Evolutionary conservation across 352 stramenopile species (phyloP), one percentile per base, ranked within the genome.

Genomic region (Bremia lactucae): DNA sequence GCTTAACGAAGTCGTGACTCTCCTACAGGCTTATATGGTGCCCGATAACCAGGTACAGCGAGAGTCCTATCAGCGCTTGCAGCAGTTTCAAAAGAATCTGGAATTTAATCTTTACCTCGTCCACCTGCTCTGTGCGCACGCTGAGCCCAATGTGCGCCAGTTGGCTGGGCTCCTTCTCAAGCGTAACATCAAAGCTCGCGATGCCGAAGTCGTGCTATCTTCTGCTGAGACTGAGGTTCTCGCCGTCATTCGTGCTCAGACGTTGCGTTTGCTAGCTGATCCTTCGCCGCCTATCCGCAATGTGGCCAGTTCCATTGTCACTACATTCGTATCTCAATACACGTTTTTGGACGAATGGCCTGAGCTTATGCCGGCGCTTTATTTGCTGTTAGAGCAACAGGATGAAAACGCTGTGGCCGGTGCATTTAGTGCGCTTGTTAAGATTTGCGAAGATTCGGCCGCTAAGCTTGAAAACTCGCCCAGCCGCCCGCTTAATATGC

Each of bases 401-500:
- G 50, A 71, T 34, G 77, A 94, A 26, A 67, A 62, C 35, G 78
- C 79, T 10, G 65, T 91, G 19, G 77, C 87, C 16, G 84, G 84
- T 4, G 83, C 83, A 6, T 93, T 95, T 47, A 66, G 72, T 45
- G 79, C 80, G 23, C 70, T 95, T 13, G 61, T 73, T 53, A 95
- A 95, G 68, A 84, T 95, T 52, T 91, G 75, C 43, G 84, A 95
- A 43, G 84, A 95, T 62, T 93, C 82, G 46, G 84, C 82, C 6
- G 59, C 75, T 21, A 92, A 94, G 59, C 73, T 95, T 23, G 77
- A 93, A 55, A 84, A 92, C 58, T 90, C 80, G 46, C 76, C 83
- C 18, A 87, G 72, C 22, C 81, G 83, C 0, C 82, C 83, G 29
- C 73, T 95, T 23, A 93, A 91, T 38, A 60, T 74, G 51, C 72